Evolutionary conservation across 768 basidiomycete genomes (phyloP).

Genomic region (Russula dissimulans): DNA sequence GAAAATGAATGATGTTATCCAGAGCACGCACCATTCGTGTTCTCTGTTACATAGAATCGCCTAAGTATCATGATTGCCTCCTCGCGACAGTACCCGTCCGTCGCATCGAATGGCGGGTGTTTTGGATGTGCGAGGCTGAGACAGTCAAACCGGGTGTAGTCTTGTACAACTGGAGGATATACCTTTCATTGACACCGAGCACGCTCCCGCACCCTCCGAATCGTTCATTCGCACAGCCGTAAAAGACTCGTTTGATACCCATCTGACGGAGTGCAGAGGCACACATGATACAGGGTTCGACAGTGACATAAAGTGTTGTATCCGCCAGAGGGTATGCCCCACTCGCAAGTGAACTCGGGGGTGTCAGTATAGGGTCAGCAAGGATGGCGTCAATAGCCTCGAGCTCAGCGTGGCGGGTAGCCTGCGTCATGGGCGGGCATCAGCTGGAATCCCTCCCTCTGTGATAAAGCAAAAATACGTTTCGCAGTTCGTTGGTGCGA

Average conservation of each 20-base stretch:
- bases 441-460: neutral
- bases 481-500: slow-evolving; percentile 86
- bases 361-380: slow-evolving; percentile 48
- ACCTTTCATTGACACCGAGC: slow-evolving; percentile 75
- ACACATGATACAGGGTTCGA: slow-evolving; percentile 99
- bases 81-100: slow-evolving; percentile 40
- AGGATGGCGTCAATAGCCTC: slow-evolving; percentile 92
- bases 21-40: slow-evolving; percentile 78
- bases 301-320: slow-evolving; percentile 92
- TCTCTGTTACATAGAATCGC: slow-evolving; percentile 77
- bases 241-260: slow-evolving; percentile 83
- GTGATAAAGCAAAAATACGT: slow-evolving; percentile 43
- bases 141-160: neutral
- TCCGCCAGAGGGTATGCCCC: slow-evolving; percentile 54
- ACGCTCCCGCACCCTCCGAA: slow-evolving; percentile 98
- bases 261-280: slow-evolving; percentile 90
- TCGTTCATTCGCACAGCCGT: slow-evolving; percentile 90
- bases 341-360: slow-evolving; percentile 25
- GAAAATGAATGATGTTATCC: neutral
- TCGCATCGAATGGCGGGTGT: slow-evolving; percentile 66
- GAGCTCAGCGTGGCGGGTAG: slow-evolving; percentile 93
- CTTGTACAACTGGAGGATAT: slow-evolving; percentile 21
- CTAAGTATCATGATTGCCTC: slow-evolving; percentile 54
- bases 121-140: slow-evolving; percentile 59
- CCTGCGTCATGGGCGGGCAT: slow-evolving; percentile 39